These are phyloP conservation scores for Penicillium alfredii DNA, from an alignment of 495 filamentous ascomycete genomes.

Conservation along the genomic window DNA sequence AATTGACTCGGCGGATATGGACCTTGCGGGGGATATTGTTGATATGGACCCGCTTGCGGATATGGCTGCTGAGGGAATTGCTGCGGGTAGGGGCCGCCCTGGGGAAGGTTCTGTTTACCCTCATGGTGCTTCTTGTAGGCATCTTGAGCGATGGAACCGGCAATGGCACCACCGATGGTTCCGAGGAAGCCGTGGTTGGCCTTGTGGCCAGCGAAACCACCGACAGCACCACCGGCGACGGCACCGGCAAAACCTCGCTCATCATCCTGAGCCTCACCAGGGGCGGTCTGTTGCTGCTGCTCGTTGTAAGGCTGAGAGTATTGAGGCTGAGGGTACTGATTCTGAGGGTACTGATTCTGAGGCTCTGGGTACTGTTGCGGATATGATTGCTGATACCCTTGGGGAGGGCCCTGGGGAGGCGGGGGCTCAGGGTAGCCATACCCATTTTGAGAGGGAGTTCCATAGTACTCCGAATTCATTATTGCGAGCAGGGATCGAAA, in stretches of 20 bases:
- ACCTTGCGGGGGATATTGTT: slow-evolving; percentile 4
- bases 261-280: slow-evolving; percentile 38
- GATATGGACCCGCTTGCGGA: slow-evolving; percentile 3
- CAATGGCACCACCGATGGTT: slow-evolving; percentile 45
- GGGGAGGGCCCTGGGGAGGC: slow-evolving; percentile 4
- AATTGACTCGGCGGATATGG: slow-evolving; percentile 5
- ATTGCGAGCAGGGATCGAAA: slow-evolving; percentile 4
- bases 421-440: slow-evolving; percentile 4
- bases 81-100: slow-evolving; percentile 6
- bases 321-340: no score
- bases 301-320: no score
- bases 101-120: slow-evolving; percentile 11
- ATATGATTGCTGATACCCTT: slow-evolving; percentile 6
- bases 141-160: slow-evolving; percentile 42
- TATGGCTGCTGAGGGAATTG: slow-evolving; percentile 4
- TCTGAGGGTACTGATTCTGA: slow-evolving; percentile 3
- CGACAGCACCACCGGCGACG: slow-evolving; percentile 42
- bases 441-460: slow-evolving; percentile 4
- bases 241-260: slow-evolving; percentile 45
- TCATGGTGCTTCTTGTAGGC: slow-evolving; percentile 39
- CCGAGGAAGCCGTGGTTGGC: slow-evolving; percentile 46
- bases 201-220: slow-evolving; percentile 45
- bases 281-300: slow-evolving; percentile 28
- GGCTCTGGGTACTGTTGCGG: slow-evolving; percentile 6
- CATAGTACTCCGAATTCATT: slow-evolving; percentile 4